Conservation (phyloP, 345 rosid genomes). For the Euphorbia lathyris region DNA sequence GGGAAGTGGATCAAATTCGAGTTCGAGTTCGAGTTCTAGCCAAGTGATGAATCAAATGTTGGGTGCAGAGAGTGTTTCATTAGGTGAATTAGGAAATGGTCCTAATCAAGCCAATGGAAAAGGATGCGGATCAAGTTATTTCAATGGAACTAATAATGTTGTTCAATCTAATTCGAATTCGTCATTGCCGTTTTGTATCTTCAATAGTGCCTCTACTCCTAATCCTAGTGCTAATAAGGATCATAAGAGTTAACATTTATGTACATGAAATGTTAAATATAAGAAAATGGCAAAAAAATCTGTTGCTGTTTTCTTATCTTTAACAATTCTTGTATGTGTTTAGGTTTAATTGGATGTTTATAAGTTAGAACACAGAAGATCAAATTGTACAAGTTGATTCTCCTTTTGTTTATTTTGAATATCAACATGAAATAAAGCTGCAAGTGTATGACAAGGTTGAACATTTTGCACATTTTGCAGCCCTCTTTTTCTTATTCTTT, state of each 20-base stretch:
- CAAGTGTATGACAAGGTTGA: too few species aligned
- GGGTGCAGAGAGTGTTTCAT: constrained; percentile 16
- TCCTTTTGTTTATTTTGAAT: too few species aligned
- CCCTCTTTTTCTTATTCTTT: too few species aligned
- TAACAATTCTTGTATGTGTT: background rate
- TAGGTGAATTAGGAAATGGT: constrained; percentile 3
- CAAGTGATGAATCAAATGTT: background rate
- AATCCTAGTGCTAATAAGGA: constrained; percentile 35
- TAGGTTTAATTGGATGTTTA: background rate
- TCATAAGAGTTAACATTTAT: constrained; percentile 30
- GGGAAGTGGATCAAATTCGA: constrained; percentile 23
- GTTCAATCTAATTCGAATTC: constrained; percentile 21
- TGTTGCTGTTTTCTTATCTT: constrained; percentile 5
- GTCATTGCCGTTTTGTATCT: constrained; percentile 44
- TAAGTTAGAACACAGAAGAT: background rate
- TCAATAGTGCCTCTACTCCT: constrained; percentile 39
- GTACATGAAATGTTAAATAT: background rate
- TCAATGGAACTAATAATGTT: constrained; percentile 31
- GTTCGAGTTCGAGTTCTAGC: constrained; percentile 12
- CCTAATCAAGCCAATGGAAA: constrained; percentile 29
- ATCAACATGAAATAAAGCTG: too few species aligned
- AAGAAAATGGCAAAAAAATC: constrained; percentile 1
- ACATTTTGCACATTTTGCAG: too few species aligned
- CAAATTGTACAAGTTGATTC: background rate
- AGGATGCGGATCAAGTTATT: constrained; percentile 46